These are phyloP conservation scores for Camellia lanceoleosa DNA, from an alignment of 148 eudicot genomes.

Conservation along the genomic window DNA sequence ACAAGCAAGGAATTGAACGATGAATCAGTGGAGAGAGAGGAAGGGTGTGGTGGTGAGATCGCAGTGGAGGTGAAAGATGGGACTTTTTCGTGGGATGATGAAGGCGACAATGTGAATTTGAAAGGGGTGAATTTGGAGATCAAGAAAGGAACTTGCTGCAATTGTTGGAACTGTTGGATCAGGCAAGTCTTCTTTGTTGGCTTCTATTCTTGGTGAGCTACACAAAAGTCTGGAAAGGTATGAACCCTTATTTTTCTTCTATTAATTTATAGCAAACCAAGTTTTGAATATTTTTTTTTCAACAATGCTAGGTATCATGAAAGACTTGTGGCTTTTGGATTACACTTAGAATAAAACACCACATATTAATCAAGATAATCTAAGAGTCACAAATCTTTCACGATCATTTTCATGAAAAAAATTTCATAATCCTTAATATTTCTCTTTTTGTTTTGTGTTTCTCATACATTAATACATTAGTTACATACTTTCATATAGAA, in stretches of 20 bases:
- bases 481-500: not conserved
- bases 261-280: not conserved
- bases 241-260: not conserved
- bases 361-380: too few relatives aligned
- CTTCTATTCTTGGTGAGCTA: slow-evolving; percentile 22
- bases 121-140: slow-evolving; percentile 19
- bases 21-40: slow-evolving; percentile 16
- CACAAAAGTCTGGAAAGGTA: slow-evolving; percentile 24
- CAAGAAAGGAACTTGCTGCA: slow-evolving; percentile 25
- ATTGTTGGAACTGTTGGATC: slow-evolving; percentile 31
- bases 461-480: not conserved
- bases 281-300: slow-evolving; percentile 9
- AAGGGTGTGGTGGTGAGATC: not conserved
- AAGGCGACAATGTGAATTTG: slow-evolving; percentile 14
- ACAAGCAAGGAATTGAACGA: slow-evolving; percentile 19
- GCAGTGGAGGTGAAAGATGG: slow-evolving; percentile 24
- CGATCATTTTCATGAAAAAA: too few relatives aligned
- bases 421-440: too few relatives aligned
- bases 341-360: too few relatives aligned
- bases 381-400: too few relatives aligned
- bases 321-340: too few relatives aligned
- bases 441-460: slow-evolving; percentile 6
- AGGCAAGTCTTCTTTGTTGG: slow-evolving; percentile 26
- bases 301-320: too few relatives aligned
- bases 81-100: slow-evolving; percentile 24